Conservation (phyloP, 176 grass and related monocot genomes). For the Triticum dicoccoides region DNA sequence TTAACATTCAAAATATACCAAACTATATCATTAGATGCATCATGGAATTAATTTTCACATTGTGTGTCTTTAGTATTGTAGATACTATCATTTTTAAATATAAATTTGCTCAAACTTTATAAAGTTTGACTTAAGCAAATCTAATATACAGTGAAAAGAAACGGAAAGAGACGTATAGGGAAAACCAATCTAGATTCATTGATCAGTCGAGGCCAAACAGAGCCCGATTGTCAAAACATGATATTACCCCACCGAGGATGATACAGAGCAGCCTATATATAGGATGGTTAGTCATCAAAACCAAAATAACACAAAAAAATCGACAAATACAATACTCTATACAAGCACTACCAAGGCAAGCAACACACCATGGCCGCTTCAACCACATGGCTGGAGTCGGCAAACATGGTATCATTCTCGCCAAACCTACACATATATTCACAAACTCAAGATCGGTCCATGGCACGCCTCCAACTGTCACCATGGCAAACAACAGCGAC, state of each 20-base stretch:
- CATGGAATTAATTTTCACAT: too few species aligned
- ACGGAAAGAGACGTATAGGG: not conserved
- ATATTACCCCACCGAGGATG: conserved; percentile 24
- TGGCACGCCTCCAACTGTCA: not conserved
- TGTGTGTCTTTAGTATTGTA: too few species aligned
- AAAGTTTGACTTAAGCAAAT: too few species aligned
- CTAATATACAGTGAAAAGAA: too few species aligned
- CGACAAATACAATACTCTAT: conserved; percentile 40
- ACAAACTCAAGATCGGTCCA: conserved; percentile 27
- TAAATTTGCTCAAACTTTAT: too few species aligned
- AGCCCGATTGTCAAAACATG: conserved; percentile 22
- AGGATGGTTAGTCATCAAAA: conserved; percentile 47
- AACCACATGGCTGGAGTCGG: not conserved
- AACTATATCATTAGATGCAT: too few species aligned
- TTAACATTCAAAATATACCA: too few species aligned
- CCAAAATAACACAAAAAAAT: not conserved
- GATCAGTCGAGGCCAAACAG: conserved; percentile 36
- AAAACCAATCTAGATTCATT: conserved; percentile 20
- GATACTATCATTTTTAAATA: too few species aligned
- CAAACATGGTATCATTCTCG: conserved; percentile 29
- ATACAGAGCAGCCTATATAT: conserved; percentile 33
- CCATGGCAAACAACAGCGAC: not conserved
- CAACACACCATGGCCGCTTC: conserved; percentile 15
- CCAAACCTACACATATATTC: conserved; percentile 44
- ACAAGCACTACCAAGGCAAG: conserved; percentile 37